A percentile compares a stretch with the other conserved stretches of the same genome.
Conservation (phyloP, 129 eudicot genomes). For the Flaveria robusta region DNA sequence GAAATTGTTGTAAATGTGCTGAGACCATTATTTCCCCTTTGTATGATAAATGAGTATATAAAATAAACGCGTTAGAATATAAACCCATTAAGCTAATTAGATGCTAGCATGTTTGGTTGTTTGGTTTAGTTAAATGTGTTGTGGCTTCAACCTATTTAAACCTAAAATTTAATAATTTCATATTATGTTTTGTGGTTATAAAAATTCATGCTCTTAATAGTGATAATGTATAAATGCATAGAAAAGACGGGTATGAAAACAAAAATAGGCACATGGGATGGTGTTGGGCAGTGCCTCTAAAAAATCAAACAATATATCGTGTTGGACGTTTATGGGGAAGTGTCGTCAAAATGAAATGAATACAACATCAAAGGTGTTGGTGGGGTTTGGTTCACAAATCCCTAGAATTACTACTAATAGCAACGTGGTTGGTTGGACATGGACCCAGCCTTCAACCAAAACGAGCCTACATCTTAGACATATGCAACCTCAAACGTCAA, state of each 20-base stretch:
- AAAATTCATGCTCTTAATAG: no score
- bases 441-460: slow-evolving; percentile 2
- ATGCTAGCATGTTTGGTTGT: no score
- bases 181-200: no score
- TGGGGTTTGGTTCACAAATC: slow-evolving; percentile 2
- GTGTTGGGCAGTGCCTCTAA: background rate
- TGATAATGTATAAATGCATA: no score
- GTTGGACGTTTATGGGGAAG: background rate
- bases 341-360: background rate
- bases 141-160: no score
- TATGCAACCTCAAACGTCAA: background rate
- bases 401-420: background rate
- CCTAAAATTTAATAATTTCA: no score
- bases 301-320: background rate
- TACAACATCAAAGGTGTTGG: background rate
- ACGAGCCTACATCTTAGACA: background rate
- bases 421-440: slow-evolving; percentile 11
- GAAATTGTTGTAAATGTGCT: no score
- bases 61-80: no score
- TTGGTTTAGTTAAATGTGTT: no score
- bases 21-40: no score
- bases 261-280: background rate
- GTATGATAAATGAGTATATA: no score
- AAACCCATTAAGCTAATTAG: no score
- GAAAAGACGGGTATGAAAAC: background rate